Evolutionary conservation across 768 basidiomycete genomes (phyloP).

Genomic region (Hortiboletus flavorubellus): DNA sequence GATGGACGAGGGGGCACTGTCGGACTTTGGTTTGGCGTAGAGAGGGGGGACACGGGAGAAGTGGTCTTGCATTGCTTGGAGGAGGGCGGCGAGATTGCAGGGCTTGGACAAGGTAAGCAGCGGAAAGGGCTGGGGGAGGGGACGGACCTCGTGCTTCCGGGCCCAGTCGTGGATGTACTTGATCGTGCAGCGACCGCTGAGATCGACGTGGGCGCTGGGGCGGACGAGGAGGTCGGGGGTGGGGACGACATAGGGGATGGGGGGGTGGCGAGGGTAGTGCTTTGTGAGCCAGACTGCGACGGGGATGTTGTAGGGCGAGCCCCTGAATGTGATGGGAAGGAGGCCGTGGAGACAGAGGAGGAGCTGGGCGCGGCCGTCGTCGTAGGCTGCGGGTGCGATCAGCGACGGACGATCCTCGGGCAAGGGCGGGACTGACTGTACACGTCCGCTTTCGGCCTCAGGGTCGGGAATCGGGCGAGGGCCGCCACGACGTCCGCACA

Average conservation of each 20-base stretch:
- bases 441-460: conserved; percentile 77
- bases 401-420: conserved; percentile 1
- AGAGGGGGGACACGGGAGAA: conserved; percentile 89
- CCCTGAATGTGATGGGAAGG: conserved; percentile 78
- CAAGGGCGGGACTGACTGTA: conserved; percentile 50
- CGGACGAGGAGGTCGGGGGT: conserved; percentile 88
- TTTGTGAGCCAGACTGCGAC: conserved; percentile 83
- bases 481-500: conserved; percentile 59
- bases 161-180: conserved; percentile 78
- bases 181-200: conserved; percentile 68
- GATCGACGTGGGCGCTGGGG: conserved; percentile 70
- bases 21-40: conserved; percentile 70
- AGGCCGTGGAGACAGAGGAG: conserved; percentile 90
- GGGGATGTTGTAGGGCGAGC: conserved; percentile 88
- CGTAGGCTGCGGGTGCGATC: conserved; percentile 59
- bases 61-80: conserved; percentile 73
- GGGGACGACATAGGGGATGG: conserved; percentile 89
- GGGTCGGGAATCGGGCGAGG: conserved; percentile 51
- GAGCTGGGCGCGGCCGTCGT: conserved; percentile 91
- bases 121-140: conserved; percentile 7
- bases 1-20: conserved; percentile 16
- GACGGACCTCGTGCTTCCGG: conserved; percentile 62
- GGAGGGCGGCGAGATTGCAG: conserved; percentile 67
- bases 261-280: conserved; percentile 80
- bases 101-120: conserved; percentile 43